A percentile compares a stretch with the other conserved stretches of the same genome.
Evolutionary conservation across 768 basidiomycete species (phyloP).

Genomic region (Rhizopogon roseolus): DNA sequence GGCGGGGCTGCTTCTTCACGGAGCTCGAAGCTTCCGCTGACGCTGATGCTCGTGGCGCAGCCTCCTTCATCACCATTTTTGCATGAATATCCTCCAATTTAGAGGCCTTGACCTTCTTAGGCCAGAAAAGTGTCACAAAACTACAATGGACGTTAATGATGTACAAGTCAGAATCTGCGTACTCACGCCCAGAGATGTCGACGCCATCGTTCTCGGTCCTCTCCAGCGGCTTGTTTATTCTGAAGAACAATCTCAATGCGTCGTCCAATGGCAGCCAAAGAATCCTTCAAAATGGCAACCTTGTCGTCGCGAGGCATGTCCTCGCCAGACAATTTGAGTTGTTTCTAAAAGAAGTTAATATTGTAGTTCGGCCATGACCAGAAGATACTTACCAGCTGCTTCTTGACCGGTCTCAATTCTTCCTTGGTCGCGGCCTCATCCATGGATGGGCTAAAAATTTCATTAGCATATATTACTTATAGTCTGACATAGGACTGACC

Average conservation of each 20-base stretch:
- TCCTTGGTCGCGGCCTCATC: constrained; percentile 92
- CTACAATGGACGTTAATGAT: constrained; percentile 31
- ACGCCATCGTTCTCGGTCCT: constrained; percentile 83
- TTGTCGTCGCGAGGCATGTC: constrained; percentile 95
- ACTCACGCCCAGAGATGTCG: constrained; percentile 97
- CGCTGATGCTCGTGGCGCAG: constrained; percentile 45
- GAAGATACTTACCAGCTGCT: constrained; percentile 67
- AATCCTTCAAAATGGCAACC: constrained; percentile 92
- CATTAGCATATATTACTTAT: constrained; percentile 5
- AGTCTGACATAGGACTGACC: constrained; percentile 45
- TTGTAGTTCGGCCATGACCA: background rate
- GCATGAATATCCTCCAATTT: constrained; percentile 95
- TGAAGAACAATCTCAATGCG: constrained; percentile 84
- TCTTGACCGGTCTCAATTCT: constrained; percentile 93
- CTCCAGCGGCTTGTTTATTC: constrained; percentile 70
- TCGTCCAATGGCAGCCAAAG: constrained; percentile 87
- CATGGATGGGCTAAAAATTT: constrained; percentile 76
- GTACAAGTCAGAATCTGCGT: background rate
- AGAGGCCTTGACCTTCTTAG: constrained; percentile 90
- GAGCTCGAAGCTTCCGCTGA: constrained; percentile 41
- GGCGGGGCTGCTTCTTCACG: constrained; percentile 60
- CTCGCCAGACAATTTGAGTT: constrained; percentile 89
- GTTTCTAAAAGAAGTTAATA: constrained; percentile 58
- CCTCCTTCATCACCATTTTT: constrained; percentile 91
- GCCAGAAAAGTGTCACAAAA: constrained; percentile 96